A percentile compares a stretch with the other conserved stretches of the same genome.
Conservation (phyloP, 2,329 filamentous ascomycete genomes). For the Colletotrichum sp. region DNA sequence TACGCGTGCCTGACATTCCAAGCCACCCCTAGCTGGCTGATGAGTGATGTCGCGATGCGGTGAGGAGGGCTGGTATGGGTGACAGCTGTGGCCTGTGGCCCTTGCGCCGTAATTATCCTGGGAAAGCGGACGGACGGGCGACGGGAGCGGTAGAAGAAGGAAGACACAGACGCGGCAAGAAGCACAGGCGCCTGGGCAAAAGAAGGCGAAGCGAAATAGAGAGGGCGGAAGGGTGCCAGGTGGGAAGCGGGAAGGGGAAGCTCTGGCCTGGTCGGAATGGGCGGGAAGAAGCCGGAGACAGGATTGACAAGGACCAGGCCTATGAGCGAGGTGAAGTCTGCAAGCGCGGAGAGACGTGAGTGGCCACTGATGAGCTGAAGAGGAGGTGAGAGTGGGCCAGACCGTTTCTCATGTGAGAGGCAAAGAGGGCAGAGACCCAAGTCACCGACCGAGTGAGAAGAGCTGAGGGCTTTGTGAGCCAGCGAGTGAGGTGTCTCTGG, state of each 20-base stretch:
- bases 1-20: neutral
- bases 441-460: neutral
- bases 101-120: neutral
- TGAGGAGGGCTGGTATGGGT: constrained; percentile 15
- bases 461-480: neutral
- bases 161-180: neutral
- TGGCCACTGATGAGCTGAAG: neutral
- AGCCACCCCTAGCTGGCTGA: neutral
- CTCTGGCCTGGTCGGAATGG: constrained; percentile 1
- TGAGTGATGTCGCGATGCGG: constrained; percentile 2
- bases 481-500: neutral
- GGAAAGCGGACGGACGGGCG: neutral
- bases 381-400: neutral
- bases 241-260: neutral
- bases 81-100: neutral
- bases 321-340: neutral
- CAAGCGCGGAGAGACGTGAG: neutral
- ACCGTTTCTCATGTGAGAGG: neutral
- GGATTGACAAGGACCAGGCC: neutral
- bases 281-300: constrained; percentile 17
- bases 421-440: neutral
- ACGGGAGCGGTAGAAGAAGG: neutral
- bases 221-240: neutral
- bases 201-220: neutral
- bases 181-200: neutral